Base-by-base conservation (phyloP, 805 yeast species). In the Yarrowia deformans region DNA sequence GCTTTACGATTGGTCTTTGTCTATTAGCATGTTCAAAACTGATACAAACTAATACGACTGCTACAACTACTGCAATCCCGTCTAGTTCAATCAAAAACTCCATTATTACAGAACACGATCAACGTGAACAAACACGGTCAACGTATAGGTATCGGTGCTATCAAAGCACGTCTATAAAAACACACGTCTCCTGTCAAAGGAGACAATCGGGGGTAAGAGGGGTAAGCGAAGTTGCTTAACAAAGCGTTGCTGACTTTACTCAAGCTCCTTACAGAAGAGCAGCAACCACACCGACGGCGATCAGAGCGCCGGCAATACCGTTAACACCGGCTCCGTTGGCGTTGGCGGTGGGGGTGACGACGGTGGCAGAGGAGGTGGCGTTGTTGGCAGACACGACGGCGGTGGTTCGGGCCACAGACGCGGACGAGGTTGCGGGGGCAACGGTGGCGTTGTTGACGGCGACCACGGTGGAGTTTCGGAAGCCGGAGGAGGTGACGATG, bases 271-370 rank as follows among this genome's bases (percentile, higher is more conserved):
- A 56, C 2, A 56, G n/a, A 0, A 56, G 49, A 29, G 49, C 49
- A 4, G 63, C 63, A 8, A 29, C 63, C 2, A 58, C 42, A 1
- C 48, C 66, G 13, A 71, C 52, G 46, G 72, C 74, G 50, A 67
- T 70, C 23, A 68, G 74, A 23, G 71, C 66, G 19, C 69, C 70
- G 42, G 72, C 72, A 55, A 70, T 16, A 2, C 42, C 66, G 52
- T 71, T 48, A 32, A 63, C 71, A 34, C 49, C 49, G 52, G 70
- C 69, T 6, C 72, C 67, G 69, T 58, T 52, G 45, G 70, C 69
- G 50, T 35, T 46, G 29, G 70, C 23, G n/a, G 68, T 12, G n/a
- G 70, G 37, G 23, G 43, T 14, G 13, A 42, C 34, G 3, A 35
- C 29, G 14, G 66, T 16, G 1, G 12, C 35, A 35, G 43, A 9